phyloP scores from a whole-genome alignment of 2,329 filamentous ascomycete genomes.

The Aspergillus chevalieri region DNA sequence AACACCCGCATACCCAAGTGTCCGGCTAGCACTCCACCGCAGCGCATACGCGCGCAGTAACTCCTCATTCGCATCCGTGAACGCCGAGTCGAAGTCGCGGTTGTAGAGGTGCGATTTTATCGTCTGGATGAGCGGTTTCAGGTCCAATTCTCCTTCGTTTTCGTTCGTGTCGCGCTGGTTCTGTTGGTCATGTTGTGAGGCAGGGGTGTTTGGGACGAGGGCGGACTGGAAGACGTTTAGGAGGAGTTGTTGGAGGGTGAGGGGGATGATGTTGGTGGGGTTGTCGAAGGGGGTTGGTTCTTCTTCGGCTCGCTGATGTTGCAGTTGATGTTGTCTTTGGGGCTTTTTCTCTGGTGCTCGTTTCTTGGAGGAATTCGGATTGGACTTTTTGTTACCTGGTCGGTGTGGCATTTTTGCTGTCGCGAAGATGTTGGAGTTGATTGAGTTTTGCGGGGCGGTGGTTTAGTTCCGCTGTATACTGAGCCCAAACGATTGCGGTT shows the following conservation, averaged over 20 bases:
- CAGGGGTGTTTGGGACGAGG: slow-evolving; percentile 51
- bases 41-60: slow-evolving; percentile 77
- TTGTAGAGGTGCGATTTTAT: slow-evolving; percentile 82
- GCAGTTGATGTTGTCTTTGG: not conserved
- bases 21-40: slow-evolving; percentile 82
- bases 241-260: slow-evolving; percentile 60
- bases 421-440: not conserved
- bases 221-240: slow-evolving; percentile 66
- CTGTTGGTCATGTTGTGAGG: not conserved
- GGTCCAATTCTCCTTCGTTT: slow-evolving; percentile 16
- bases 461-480: too few relatives aligned
- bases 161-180: not conserved
- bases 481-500: too few relatives aligned
- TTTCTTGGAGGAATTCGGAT: not conserved
- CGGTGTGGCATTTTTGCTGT: not conserved
- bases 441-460: not conserved
- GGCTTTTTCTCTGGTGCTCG: not conserved
- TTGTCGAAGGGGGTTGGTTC: slow-evolving; percentile 6
- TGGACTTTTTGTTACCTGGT: slow-evolving; percentile 8
- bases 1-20: slow-evolving; percentile 70
- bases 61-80: slow-evolving; percentile 56
- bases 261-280: slow-evolving; percentile 35
- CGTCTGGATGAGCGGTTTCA: slow-evolving; percentile 60
- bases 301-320: not conserved
- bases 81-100: slow-evolving; percentile 76